Percentiles rank a stretch among this genome's conserved stretches.
phyloP scores from a whole-genome alignment of 2,329 filamentous ascomycete species.

The Fusarium sp. region DNA sequence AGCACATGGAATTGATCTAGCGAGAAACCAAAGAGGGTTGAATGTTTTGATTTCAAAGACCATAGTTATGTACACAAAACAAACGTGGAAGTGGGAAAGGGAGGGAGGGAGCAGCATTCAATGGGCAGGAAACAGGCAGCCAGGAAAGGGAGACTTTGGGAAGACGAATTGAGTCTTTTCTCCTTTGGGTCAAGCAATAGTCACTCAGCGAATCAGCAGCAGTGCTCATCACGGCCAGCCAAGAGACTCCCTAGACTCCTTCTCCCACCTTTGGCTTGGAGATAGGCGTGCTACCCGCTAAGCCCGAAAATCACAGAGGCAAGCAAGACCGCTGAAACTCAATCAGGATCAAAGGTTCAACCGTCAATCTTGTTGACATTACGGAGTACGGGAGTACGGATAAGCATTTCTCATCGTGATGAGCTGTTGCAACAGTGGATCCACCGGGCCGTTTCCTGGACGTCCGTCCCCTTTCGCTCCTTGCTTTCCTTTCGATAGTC shows the following conservation, averaged over 20 bases:
- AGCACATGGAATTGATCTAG: neutral
- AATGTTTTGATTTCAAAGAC: constrained; percentile 14
- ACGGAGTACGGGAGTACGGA: too few relatives aligned
- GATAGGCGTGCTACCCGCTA: constrained; percentile 20
- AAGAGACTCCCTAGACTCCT: neutral
- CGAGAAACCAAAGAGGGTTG: constrained; percentile 4
- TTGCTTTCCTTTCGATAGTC: constrained; percentile 34
- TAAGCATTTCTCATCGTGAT: constrained; percentile 31
- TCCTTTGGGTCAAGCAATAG: neutral
- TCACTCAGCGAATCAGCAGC: constrained; percentile 14
- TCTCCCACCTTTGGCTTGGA: constrained; percentile 1
- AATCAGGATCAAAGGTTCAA: constrained; percentile 17
- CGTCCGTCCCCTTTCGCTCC: constrained; percentile 39
- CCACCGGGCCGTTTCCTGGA: constrained; percentile 37
- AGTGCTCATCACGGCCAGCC: constrained; percentile 5
- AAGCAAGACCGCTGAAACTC: constrained; percentile 29
- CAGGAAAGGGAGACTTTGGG: constrained; percentile 19
- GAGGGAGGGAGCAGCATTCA: constrained; percentile 23
- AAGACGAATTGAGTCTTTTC: constrained; percentile 1
- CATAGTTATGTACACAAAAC: constrained; percentile 29
- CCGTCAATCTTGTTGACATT: constrained; percentile 10
- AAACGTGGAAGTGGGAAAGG: constrained; percentile 30
- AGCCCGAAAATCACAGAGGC: constrained; percentile 16
- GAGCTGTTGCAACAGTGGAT: constrained; percentile 34
- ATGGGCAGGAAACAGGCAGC: constrained; percentile 32